phyloP scores from a whole-genome alignment of 129 eudicot genomes.

The Logfia minima region DNA sequence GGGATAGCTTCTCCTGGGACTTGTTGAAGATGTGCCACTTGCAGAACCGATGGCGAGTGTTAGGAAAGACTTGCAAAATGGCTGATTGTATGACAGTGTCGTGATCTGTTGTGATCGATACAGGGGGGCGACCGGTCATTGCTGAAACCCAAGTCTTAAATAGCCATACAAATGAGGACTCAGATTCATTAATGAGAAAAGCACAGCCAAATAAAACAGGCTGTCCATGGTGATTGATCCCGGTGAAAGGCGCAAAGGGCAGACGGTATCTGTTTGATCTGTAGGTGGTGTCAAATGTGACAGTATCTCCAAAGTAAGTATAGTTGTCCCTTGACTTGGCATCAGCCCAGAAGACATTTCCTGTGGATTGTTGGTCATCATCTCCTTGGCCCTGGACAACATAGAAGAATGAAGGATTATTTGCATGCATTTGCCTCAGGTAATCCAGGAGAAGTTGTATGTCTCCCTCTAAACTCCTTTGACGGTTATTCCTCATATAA shows the following conservation, averaged over 20 bases:
- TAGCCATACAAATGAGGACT: slow-evolving; percentile 56
- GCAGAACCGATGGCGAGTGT: slow-evolving; percentile 63
- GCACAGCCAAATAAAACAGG: slow-evolving; percentile 75
- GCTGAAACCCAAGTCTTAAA: slow-evolving; percentile 67
- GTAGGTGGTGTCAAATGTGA: slow-evolving; percentile 59
- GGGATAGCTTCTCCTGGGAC: slow-evolving; percentile 55
- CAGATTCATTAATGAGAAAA: slow-evolving; percentile 54
- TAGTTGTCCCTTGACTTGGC: slow-evolving; percentile 54
- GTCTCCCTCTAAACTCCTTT: slow-evolving; percentile 57
- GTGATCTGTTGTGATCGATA: slow-evolving; percentile 68
- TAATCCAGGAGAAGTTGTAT: slow-evolving; percentile 55
- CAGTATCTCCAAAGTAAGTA: slow-evolving; percentile 62
- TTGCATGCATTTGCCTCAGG: slow-evolving; percentile 55
- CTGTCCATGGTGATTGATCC: slow-evolving; percentile 74
- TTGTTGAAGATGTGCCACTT: slow-evolving; percentile 69
- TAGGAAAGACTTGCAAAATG: slow-evolving; percentile 58
- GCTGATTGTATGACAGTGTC: slow-evolving; percentile 58
- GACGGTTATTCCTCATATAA: slow-evolving; percentile 64
- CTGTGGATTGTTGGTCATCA: slow-evolving; percentile 40
- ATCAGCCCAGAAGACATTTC: slow-evolving; percentile 70
- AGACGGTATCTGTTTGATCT: slow-evolving; percentile 54
- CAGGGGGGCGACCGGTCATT: slow-evolving; percentile 51
- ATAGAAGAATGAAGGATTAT: slow-evolving; percentile 59
- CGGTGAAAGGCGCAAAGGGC: slow-evolving; percentile 73
- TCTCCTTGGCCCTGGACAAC: slow-evolving; percentile 64